Evolutionary conservation across 2,329 filamentous ascomycete species (phyloP).

Genomic region (Exophiala calicioides): DNA sequence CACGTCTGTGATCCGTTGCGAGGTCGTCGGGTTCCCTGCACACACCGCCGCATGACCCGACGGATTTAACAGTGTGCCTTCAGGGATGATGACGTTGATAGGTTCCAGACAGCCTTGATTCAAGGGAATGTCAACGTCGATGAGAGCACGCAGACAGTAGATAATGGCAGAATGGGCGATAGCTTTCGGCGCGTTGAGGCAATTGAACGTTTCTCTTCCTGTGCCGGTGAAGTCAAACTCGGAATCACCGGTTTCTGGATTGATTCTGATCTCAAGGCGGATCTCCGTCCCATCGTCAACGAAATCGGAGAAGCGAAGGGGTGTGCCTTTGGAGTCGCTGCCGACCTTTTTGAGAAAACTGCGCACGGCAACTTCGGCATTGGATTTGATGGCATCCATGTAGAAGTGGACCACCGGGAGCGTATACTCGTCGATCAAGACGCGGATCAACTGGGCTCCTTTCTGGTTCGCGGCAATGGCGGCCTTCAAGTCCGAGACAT

Average conservation of each 20-base stretch:
- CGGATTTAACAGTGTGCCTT: conserved; percentile 35
- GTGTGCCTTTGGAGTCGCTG: conserved; percentile 19
- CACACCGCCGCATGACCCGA: conserved; percentile 34
- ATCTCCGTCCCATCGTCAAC: conserved; percentile 46
- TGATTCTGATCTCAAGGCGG: conserved; percentile 38
- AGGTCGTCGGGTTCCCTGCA: conserved; percentile 34
- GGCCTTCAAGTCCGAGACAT: conserved; percentile 49
- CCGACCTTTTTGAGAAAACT: conserved; percentile 33
- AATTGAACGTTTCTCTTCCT: conserved; percentile 37
- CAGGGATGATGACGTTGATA: conserved; percentile 32
- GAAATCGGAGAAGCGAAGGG: conserved; percentile 38
- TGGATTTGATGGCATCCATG: conserved; percentile 43
- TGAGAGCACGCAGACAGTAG: conserved; percentile 35
- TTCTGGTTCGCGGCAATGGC: conserved; percentile 48
- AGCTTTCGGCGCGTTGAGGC: conserved; percentile 41
- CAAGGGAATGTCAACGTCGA: conserved; percentile 36
- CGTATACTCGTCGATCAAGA: conserved; percentile 39
- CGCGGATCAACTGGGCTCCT: conserved; percentile 40
- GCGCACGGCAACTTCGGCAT: conserved; percentile 39
- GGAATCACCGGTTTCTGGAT: conserved; percentile 35
- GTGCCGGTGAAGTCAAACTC: conserved; percentile 47
- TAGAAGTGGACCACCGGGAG: conserved; percentile 41
- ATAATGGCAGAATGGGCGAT: conserved; percentile 42
- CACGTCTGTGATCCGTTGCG: conserved; percentile 36
- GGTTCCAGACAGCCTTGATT: conserved; percentile 37